phyloP scores from a whole-genome alignment of 192 early-diverging fungal genomes.

The Backusella parvicylindrica region DNA sequence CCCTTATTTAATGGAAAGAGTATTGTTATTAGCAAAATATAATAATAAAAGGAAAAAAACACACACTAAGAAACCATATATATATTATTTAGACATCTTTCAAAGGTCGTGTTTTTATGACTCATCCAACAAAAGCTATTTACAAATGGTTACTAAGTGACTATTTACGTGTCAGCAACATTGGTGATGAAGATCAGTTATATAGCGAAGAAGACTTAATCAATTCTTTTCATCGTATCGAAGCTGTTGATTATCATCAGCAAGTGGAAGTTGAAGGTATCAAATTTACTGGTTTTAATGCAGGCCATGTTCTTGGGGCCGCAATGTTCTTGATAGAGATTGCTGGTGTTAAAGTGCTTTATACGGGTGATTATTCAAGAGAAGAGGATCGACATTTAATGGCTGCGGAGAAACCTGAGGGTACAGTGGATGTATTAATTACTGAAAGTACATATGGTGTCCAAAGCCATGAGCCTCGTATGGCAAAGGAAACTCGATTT shows the following conservation, averaged over 20 bases:
- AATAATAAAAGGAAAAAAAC: not conserved
- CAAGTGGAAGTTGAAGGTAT: conserved; percentile 93
- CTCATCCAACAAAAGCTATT: conserved; percentile 97
- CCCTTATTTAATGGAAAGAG: conserved; percentile 95
- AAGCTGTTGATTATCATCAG: conserved; percentile 96
- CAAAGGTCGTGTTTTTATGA: conserved; percentile 97
- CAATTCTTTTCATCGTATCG: conserved; percentile 81
- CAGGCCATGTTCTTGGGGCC: conserved; percentile 97
- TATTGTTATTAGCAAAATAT: conserved; percentile 21
- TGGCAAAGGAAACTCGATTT: conserved; percentile 88
- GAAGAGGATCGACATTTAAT: conserved; percentile 99
- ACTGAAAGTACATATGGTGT: conserved; percentile 97
- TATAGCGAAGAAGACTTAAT: conserved; percentile 89
- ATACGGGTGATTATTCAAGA: conserved; percentile 98
- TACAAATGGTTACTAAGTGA: conserved; percentile 95
- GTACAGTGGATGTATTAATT: conserved; percentile 86
- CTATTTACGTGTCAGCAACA: conserved; percentile 87
- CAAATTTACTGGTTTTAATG: conserved; percentile 94
- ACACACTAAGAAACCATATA: not conserved
- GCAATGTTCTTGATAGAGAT: conserved; percentile 96
- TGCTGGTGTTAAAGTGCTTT: conserved; percentile 85
- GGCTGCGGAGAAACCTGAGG: conserved; percentile 88
- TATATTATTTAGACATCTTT: conserved; percentile 73
- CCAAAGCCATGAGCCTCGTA: conserved; percentile 92
- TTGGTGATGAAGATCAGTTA: conserved; percentile 74